Evolutionary conservation across 192 early-diverging fungal species (phyloP), one percentile per base, ranked within the genome.

Genomic region (Spinellus fusiger): DNA sequence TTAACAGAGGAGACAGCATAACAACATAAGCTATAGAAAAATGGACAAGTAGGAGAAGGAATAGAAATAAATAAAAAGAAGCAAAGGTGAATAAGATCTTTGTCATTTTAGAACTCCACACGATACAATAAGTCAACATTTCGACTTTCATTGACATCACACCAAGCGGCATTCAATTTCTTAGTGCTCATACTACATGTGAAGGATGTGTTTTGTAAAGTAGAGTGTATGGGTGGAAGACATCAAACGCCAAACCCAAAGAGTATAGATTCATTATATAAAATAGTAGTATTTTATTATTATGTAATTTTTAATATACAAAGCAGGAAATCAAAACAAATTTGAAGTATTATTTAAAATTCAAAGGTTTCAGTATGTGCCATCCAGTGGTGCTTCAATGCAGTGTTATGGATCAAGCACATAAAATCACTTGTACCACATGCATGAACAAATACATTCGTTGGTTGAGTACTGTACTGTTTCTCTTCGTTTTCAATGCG

Each of bases 281-380:
- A 44, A 44, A 6, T 44, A n/a, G 40, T 12, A 44, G 13, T 9
- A 9, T 9, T 9, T 37, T 9, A 37, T 37, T 9, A 37, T 37
- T n/a, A 44, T 12, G 10, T n/a, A n/a, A 6, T 44, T 44, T 12
- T 44, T 44, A 40, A 35, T 50, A 33, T 10, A 49, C 23, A 49
- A 6, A 27, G 7, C 48, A 22, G 1, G 3, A 61, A 18, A 18
- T 26, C 15, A 50, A 18, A 50, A 55, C 47, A 29, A 55, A 49
- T 22, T 18, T 32, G 32, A 13, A 1, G 4, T 37, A 8, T 49
- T n/a, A 44, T 49, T 48, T 62, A 77, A 35, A 77, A 69, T 23
- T 74, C 76, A 51, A 74, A 77, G 33, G 66, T 74, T 63, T 77
- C 76, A 26, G 56, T 34, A 37, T 74, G 72, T 29, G 59, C 59